Evolutionary conservation across 2,329 filamentous ascomycete genomes (phyloP).

Genomic region (Drechmeria coniospora): DNA sequence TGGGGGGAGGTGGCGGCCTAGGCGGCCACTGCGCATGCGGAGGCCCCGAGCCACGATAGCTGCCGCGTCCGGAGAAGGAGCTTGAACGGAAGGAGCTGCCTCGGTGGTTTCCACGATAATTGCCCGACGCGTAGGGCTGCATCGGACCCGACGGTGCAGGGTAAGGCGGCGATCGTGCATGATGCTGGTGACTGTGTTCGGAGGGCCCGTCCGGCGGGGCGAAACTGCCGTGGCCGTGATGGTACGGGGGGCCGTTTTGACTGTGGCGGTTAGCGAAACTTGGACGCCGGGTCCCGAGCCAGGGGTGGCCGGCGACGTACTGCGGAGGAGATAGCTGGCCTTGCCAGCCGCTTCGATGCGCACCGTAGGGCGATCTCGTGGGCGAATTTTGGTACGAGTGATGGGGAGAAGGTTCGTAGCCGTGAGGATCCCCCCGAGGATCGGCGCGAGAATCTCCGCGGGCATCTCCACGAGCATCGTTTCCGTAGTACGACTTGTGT

Average conservation of each 20-base stretch:
- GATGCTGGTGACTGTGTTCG: constrained; percentile 35
- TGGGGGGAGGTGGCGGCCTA: constrained; percentile 8
- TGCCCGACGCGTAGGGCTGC: constrained; percentile 33
- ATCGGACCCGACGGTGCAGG: constrained; percentile 41
- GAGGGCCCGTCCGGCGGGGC: constrained; percentile 36
- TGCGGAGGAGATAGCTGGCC: constrained; percentile 23
- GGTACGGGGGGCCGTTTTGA: constrained; percentile 47
- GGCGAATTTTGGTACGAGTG: constrained; percentile 31
- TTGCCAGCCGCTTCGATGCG: constrained; percentile 23
- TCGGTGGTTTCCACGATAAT: constrained; percentile 30
- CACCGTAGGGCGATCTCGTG: constrained; percentile 25
- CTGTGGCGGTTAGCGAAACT: constrained; percentile 18
- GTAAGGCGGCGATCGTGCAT: constrained; percentile 34
- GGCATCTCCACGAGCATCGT: constrained; percentile 14
- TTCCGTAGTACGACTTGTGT: constrained; percentile 19
- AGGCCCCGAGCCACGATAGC: constrained; percentile 44
- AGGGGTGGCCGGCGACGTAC: constrained; percentile 15
- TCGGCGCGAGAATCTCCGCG: no score
- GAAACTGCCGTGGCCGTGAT: constrained; percentile 32
- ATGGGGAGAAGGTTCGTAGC: constrained; percentile 26
- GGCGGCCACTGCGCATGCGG: constrained; percentile 58
- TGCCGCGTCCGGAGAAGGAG: constrained; percentile 35
- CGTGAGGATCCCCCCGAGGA: constrained; percentile 20
- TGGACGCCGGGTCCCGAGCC: neutral
- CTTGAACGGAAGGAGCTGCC: constrained; percentile 46